Evolutionary conservation across 345 rosid genomes (phyloP).

Genomic region (Gossypium stocksii): DNA sequence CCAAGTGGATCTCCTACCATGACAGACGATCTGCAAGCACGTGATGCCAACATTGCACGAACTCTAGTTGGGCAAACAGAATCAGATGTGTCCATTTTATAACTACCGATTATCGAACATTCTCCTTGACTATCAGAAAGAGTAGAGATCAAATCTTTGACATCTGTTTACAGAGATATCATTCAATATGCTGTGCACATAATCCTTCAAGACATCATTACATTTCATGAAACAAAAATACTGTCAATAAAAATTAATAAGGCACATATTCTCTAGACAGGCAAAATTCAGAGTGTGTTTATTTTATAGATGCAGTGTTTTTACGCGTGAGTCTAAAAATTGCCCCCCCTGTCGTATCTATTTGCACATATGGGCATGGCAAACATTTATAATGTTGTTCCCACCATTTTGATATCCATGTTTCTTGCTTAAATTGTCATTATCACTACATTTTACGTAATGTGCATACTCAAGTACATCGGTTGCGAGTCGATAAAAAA

Average conservation of each 20-base stretch:
- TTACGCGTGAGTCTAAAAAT: not conserved
- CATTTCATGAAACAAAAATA: not conserved
- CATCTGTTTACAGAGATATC: constrained; percentile 44
- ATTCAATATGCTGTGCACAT: constrained; percentile 12
- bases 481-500: not conserved
- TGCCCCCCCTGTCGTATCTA: not conserved
- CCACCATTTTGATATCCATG: not conserved
- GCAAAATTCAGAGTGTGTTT: not conserved
- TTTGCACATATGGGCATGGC: not conserved
- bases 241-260: not conserved
- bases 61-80: constrained; percentile 92
- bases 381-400: not conserved
- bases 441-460: not conserved
- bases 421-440: not conserved
- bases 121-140: constrained; percentile 79
- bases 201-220: not conserved
- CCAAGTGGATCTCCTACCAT: constrained; percentile 89
- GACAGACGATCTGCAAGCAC: constrained; percentile 87
- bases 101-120: constrained; percentile 70
- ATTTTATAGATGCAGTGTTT: not conserved
- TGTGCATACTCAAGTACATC: not conserved
- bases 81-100: constrained; percentile 60
- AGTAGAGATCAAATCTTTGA: constrained; percentile 82
- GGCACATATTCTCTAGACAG: not conserved
- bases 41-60: constrained; percentile 84